Conservation (phyloP, 148 eudicot genomes). For the Rhododendron henanense region DNA sequence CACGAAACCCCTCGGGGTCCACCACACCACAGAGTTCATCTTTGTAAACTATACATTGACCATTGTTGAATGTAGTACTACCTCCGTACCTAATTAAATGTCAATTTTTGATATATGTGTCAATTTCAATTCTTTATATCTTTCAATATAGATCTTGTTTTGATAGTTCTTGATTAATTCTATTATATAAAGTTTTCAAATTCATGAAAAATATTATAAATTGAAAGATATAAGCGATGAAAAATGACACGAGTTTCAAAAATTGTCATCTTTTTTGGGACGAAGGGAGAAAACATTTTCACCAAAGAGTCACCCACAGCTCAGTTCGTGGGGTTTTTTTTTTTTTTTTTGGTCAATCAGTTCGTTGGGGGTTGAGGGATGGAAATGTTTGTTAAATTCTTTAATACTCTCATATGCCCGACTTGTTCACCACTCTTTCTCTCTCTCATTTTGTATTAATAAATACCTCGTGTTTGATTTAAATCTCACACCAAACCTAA, state of each 20-base stretch:
- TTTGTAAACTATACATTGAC: background rate
- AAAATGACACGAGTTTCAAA: no score
- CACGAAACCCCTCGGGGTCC: background rate
- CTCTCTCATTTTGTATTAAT: background rate
- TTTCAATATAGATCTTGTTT: no score
- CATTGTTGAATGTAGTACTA: background rate
- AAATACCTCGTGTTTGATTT: background rate
- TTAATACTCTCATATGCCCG: conserved; percentile 3
- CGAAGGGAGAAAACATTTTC: background rate
- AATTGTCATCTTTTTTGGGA: no score
- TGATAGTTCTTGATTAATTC: no score
- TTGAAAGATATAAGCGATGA: no score
- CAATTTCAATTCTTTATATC: no score
- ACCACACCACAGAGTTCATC: background rate
- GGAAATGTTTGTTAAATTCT: conserved; percentile 8
- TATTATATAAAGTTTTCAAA: no score
- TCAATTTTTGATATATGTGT: no score
- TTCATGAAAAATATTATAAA: no score
- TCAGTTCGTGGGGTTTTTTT: conserved; percentile 22
- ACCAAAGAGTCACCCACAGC: conserved; percentile 9
- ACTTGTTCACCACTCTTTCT: conserved; percentile 9
- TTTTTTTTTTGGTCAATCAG: background rate
- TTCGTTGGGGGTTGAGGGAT: conserved; percentile 40
- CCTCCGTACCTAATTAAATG: no score
- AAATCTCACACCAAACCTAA: conserved; percentile 11